Conservation (phyloP, 768 basidiomycete genomes). For the Crepidotus variabilis region DNA sequence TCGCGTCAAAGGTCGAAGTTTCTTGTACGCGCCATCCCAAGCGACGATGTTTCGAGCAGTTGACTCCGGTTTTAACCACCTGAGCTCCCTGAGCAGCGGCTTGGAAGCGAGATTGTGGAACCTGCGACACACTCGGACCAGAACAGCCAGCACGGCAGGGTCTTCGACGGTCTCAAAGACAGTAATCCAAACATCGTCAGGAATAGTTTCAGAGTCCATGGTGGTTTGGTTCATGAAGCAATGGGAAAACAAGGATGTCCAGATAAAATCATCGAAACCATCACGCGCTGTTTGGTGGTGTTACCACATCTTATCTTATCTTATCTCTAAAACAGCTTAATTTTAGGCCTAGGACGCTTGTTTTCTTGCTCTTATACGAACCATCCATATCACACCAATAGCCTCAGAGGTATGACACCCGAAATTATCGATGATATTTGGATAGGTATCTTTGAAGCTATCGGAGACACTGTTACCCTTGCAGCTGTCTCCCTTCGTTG, state of each 20-base stretch:
- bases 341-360: no score
- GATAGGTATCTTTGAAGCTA: no score
- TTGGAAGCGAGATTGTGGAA: constrained; percentile 22
- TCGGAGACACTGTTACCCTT: no score
- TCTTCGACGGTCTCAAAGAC: constrained; percentile 22
- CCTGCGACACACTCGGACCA: constrained; percentile 20
- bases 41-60: constrained; percentile 19
- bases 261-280: background rate
- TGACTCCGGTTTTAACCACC: constrained; percentile 18
- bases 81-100: constrained; percentile 20
- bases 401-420: no score
- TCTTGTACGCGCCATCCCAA: constrained; percentile 15
- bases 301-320: background rate
- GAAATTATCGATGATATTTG: no score
- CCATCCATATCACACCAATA: no score
- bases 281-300: background rate
- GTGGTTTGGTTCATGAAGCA: background rate
- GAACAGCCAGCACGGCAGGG: constrained; percentile 15
- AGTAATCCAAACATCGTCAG: constrained; percentile 28
- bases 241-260: background rate
- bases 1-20: constrained; percentile 13
- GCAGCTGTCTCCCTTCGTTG: no score
- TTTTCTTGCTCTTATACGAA: no score
- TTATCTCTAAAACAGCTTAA: background rate
- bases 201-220: constrained; percentile 16